Base-by-base conservation (phyloP, 805 yeast species). In the Candida glaebosa region DNA sequence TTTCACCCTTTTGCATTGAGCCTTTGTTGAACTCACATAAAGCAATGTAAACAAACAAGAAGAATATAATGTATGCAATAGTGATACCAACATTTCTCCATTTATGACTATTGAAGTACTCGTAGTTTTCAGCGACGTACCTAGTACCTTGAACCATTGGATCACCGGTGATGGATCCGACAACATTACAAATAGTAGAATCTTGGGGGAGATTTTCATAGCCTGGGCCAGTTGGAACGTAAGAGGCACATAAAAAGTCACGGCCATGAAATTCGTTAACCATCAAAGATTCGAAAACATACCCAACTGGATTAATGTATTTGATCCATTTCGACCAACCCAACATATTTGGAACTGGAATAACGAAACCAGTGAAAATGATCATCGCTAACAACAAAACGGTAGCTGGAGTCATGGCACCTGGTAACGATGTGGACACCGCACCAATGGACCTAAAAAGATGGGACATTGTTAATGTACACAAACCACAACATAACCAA, bases 61-160 rank as follows among this genome's bases (percentile, higher is more conserved):
- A 71, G 47, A 73, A 73, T 3, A 68, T 46, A 42, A 71, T 59
- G 53, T 70, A 82, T 2, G 75, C 87, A 54, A 80, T 56, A 44
- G 76, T 44, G 44, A 83, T 77, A 54, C 89, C 96, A 43, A 83
- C 71, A 58, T 87, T 84, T 67, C 95, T 79, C 96, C 96, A 87
- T 38, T 76, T 72, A 60, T 87, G 87, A 16, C 60, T 47, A 52
- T 72, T 78, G 16, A 56, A 55, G 66, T 82, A 87, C 32, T 60
- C 55, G 60, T 60, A 87, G 6, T 79, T 57, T 3, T 51, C 52
- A 4, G 47, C 46, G 42, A 87, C 48, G 53, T 83, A 87, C 26
- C 58, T 61, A 48, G 80, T 78, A 50, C 95, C 96, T 24, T 59
- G 52, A 36, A 87, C 86, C 38, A 48, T 48, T 10, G 54, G 43